Evolutionary conservation across 2,329 filamentous ascomycete genomes (phyloP).

Genomic region (Penicillium sp.): DNA sequence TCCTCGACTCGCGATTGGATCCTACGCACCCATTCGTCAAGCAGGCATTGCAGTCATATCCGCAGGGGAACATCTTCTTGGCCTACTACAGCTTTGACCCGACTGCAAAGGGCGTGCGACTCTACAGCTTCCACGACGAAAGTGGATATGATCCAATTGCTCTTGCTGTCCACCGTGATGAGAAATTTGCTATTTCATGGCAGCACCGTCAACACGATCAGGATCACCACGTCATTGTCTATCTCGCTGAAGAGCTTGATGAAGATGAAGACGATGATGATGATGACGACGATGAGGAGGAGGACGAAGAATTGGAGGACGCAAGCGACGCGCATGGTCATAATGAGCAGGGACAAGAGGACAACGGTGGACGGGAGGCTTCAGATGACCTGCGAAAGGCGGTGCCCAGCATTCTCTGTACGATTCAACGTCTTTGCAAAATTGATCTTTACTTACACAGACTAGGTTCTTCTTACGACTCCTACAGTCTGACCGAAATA

Average conservation of each 20-base stretch:
- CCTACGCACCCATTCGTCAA: constrained; percentile 39
- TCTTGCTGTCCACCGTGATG: constrained; percentile 27
- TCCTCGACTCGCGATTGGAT: constrained; percentile 26
- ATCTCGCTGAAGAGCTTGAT: constrained; percentile 19
- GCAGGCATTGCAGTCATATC: constrained; percentile 33
- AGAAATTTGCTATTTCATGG: constrained; percentile 46
- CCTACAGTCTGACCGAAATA: constrained; percentile 25
- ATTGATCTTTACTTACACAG: constrained; percentile 5
- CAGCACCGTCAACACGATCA: constrained; percentile 29
- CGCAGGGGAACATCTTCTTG: constrained; percentile 33
- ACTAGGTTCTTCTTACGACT: constrained; percentile 28
- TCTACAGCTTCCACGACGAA: constrained; percentile 37
- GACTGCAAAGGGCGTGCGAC: constrained; percentile 18
- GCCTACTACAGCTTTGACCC: constrained; percentile 31
- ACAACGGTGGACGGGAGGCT: not conserved
- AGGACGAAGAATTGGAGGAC: not conserved
- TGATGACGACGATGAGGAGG: not conserved
- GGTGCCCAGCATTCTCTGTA: constrained; percentile 24
- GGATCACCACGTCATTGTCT: constrained; percentile 37
- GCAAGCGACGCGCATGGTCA: not conserved
- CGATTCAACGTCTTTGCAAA: constrained; percentile 9
- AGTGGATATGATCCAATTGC: constrained; percentile 36
- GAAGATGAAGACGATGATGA: constrained; percentile 3
- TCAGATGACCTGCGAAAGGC: not conserved
- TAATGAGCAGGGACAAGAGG: not conserved